These are phyloP conservation scores for Petunia secreta DNA, from an alignment of 257 asterid species.

Conservation along the genomic window DNA sequence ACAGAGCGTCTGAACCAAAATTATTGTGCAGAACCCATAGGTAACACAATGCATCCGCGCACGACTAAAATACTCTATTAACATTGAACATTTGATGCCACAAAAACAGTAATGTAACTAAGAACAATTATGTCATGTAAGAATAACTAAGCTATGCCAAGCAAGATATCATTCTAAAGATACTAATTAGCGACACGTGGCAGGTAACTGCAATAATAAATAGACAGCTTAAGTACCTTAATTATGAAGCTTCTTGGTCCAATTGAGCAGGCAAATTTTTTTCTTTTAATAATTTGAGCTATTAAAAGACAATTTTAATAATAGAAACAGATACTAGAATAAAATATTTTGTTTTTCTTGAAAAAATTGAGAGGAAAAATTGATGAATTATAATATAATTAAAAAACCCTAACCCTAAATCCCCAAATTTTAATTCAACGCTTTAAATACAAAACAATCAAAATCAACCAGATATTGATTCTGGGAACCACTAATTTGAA, in stretches of 20 bases:
- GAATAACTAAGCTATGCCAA: background rate
- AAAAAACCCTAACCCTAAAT: slow-evolving; percentile 23
- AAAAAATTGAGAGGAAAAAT: background rate
- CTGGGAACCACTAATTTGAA: background rate
- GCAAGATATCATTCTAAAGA: background rate
- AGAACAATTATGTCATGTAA: background rate
- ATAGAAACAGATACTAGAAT: background rate
- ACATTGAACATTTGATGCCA: background rate
- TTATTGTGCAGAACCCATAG: no score
- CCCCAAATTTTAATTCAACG: slow-evolving; percentile 7
- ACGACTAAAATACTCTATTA: background rate
- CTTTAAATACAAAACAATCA: background rate
- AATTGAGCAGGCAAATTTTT: background rate
- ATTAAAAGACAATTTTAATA: background rate
- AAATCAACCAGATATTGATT: slow-evolving; percentile 10
- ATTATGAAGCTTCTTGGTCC: background rate
- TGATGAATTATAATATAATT: background rate
- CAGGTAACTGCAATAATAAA: no score
- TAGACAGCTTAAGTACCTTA: background rate
- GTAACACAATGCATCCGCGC: no score
- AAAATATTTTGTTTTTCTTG: background rate
- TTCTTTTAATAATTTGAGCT: background rate
- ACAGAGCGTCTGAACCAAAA: background rate
- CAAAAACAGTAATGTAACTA: background rate
- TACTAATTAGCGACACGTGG: background rate